Base-by-base conservation (phyloP, 148 eudicot genomes). In the Fagopyrum esculentum region DNA sequence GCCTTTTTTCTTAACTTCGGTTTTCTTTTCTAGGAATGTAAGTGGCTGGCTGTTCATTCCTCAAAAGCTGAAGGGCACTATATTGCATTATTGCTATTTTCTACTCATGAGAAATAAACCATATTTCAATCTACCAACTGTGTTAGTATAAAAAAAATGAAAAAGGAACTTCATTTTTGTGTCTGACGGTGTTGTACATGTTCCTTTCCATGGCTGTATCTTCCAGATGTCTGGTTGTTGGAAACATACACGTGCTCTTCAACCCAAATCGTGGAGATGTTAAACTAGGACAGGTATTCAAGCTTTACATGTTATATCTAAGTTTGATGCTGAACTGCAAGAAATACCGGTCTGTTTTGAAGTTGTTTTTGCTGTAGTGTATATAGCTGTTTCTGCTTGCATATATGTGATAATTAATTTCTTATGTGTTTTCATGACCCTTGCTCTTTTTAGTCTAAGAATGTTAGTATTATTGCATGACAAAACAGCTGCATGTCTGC, bases 221-320 rank as follows among this genome's bases (percentile, higher is more conserved):
- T 35, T 79, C 88, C 66, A 86, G 86, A 77, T 84, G 76, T 48
- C 64, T 93, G 48, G 59, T 93, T 69, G 91, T 93, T 80, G 98
- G 97, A 46, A 93, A 93, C 82, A 89, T 87, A 77, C 98, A 93
- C 64, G 89, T 89, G 56, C 97, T 93, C 70, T 93, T 79, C 82
- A 93, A 89, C 78, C 91, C 91, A 66, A 91, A 82, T 70, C 97
- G 98, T 43, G 98, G 98, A 69, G 98, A 93, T 76, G 83, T 93
- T 74, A 91, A 93, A 80, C 85, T 93, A 55, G 98, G 98, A 43
- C 98, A 93, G 97, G 98, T 93, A 85, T 51, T 55, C n/a, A 60
- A 77, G 56, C 50, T 52, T 43, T 16, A 61, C 19, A 11, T 66
- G 71, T 66, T 10, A 12, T 66, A 13, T 49, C 52, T 12, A 7